Conservation (phyloP, 2,329 filamentous ascomycete species). For the Nothopassalora personata region DNA sequence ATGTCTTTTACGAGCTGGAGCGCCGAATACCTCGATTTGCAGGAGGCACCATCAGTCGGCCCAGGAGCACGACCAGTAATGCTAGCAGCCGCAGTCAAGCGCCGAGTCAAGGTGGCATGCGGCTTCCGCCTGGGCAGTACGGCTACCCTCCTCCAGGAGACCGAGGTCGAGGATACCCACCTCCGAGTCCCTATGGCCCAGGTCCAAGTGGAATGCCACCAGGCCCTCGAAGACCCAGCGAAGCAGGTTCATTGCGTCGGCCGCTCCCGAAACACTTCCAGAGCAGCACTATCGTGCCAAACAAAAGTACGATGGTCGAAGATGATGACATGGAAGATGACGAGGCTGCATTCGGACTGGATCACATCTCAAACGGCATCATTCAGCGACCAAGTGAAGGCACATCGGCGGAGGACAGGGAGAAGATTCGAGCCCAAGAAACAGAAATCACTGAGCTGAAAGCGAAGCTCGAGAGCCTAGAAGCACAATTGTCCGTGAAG, state of each 20-base stretch:
- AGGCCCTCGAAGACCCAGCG: constrained; percentile 38
- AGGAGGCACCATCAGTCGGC: constrained; percentile 61
- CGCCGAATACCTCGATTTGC: constrained; percentile 79
- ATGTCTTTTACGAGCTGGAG: constrained; percentile 94
- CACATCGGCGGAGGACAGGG: constrained; percentile 47
- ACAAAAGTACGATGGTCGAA: constrained; percentile 96
- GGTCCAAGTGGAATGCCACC: constrained; percentile 35
- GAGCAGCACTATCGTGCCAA: constrained; percentile 92
- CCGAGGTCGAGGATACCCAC: constrained; percentile 26
- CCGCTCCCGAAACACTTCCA: constrained; percentile 87
- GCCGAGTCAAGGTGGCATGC: constrained; percentile 32
- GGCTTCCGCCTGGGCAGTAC: constrained; percentile 29
- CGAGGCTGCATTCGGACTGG: constrained; percentile 25
- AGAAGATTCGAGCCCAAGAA: constrained; percentile 76
- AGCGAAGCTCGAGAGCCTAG: constrained; percentile 66
- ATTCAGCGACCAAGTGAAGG: constrained; percentile 12
- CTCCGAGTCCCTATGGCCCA: constrained; percentile 16
- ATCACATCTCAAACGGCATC: constrained; percentile 20
- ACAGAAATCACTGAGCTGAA: constrained; percentile 68
- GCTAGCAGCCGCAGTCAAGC: constrained; percentile 23
- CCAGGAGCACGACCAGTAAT: constrained; percentile 60
- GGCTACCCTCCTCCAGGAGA: constrained; percentile 15
- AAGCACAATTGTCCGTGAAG: constrained; percentile 63
- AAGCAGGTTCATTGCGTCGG: constrained; percentile 49
- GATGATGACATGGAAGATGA: constrained; percentile 62